These are phyloP conservation scores for Striga hermonthica DNA, from an alignment of 305 asterid species.

Conservation along the genomic window DNA sequence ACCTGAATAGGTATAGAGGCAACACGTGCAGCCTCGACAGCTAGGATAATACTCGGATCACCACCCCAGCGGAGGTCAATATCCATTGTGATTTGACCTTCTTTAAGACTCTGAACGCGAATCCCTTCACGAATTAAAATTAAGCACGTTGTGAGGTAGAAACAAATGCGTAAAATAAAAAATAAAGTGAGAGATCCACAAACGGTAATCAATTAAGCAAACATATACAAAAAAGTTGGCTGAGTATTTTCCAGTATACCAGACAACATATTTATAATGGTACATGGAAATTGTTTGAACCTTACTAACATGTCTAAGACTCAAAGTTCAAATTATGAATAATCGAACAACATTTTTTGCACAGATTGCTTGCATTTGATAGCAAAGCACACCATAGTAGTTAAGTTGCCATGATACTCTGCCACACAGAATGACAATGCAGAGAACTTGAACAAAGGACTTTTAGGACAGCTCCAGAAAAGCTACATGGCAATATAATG, in stretches of 20 bases:
- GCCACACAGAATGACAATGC: no score
- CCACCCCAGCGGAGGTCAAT: constrained; percentile 99
- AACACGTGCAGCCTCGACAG: constrained; percentile 88
- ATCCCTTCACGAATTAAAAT: constrained; percentile 55
- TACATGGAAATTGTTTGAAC: neutral
- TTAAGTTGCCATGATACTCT: no score
- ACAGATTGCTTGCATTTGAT: no score
- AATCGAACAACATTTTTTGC: no score
- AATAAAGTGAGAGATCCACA: neutral
- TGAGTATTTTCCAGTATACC: no score
- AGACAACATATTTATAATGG: neutral
- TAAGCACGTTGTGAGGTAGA: neutral
- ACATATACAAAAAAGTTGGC: neutral
- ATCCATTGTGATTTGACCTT: constrained; percentile 94
- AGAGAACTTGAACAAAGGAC: no score
- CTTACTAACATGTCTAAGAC: neutral
- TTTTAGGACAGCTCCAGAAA: neutral
- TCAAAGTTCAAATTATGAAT: no score
- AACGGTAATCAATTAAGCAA: neutral
- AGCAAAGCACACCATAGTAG: neutral
- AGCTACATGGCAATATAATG: neutral
- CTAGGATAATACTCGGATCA: constrained; percentile 86
- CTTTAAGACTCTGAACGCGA: constrained; percentile 91
- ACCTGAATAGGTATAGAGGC: constrained; percentile 98
- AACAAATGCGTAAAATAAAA: neutral